Conservation (phyloP, 257 asterid genomes). For the Solanum arcanum region DNA sequence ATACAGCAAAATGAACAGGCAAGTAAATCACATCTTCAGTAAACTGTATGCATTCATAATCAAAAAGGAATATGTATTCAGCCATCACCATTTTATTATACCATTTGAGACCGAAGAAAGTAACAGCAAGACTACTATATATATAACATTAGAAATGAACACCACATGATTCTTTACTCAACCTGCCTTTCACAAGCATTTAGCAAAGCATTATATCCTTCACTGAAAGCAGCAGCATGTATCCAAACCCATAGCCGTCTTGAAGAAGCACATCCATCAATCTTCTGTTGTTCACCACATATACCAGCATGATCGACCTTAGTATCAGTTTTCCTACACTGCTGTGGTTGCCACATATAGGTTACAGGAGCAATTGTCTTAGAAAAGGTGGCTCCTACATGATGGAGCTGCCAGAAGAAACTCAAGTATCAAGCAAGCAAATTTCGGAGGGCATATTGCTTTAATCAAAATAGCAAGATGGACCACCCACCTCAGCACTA, state of each 20-base stretch:
- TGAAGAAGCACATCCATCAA: constrained; percentile 4
- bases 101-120: neutral
- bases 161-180: constrained; percentile 1
- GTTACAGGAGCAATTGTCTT: constrained; percentile 68
- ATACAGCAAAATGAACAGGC: neutral
- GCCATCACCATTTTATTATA: neutral
- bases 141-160: neutral
- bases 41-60: neutral
- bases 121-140: neutral
- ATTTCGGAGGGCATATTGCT: neutral
- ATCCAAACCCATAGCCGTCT: constrained; percentile 77
- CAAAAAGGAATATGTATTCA: neutral
- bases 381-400: constrained; percentile 25
- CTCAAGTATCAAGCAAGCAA: constrained; percentile 2
- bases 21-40: neutral
- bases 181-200: constrained; percentile 50
- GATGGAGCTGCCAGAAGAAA: constrained; percentile 50
- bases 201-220: constrained; percentile 55
- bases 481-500: constrained; percentile 54
- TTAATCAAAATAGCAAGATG: neutral
- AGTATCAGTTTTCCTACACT: neutral
- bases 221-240: constrained; percentile 76
- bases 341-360: constrained; percentile 68
- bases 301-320: constrained; percentile 1
- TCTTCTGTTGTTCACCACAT: constrained; percentile 14